A percentile compares a stretch with the other conserved stretches of the same genome.
Conservation (phyloP, 2,329 filamentous ascomycete genomes). For the Botryotinia globosa region DNA sequence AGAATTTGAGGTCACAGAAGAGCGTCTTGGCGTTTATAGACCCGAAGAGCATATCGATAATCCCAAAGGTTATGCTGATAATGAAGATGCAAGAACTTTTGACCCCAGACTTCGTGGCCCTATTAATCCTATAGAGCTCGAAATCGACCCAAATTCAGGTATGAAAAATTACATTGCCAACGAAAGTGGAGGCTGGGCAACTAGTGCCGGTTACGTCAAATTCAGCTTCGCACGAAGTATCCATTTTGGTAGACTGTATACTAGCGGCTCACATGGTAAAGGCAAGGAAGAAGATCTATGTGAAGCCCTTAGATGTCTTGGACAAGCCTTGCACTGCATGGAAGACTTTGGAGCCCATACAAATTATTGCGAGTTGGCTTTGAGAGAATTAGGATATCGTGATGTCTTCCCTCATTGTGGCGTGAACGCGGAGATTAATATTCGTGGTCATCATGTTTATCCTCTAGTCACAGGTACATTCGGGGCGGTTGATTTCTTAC, state of each 20-base stretch:
- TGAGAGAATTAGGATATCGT: constrained; percentile 67
- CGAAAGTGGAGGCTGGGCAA: constrained; percentile 82
- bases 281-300: constrained; percentile 76
- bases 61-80: constrained; percentile 79
- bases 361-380: constrained; percentile 76
- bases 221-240: constrained; percentile 72
- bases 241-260: constrained; percentile 75
- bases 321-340: constrained; percentile 56
- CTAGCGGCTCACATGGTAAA: constrained; percentile 57
- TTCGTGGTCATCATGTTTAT: constrained; percentile 65
- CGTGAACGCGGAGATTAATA: constrained; percentile 60
- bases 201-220: constrained; percentile 79
- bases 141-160: constrained; percentile 73
- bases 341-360: constrained; percentile 74
- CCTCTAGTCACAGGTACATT: constrained; percentile 75
- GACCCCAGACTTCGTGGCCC: constrained; percentile 81
- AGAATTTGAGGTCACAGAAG: constrained; percentile 80
- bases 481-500: constrained; percentile 79
- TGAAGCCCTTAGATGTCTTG: constrained; percentile 67
- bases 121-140: constrained; percentile 66
- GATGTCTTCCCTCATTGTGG: constrained; percentile 75
- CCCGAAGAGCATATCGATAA: constrained; percentile 76
- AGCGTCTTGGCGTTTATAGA: constrained; percentile 75
- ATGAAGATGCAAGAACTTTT: constrained; percentile 76
- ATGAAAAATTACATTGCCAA: constrained; percentile 99